Base-by-base conservation (phyloP, 371 early-diverging fungal genomes). In the Mucor saturninus region DNA sequence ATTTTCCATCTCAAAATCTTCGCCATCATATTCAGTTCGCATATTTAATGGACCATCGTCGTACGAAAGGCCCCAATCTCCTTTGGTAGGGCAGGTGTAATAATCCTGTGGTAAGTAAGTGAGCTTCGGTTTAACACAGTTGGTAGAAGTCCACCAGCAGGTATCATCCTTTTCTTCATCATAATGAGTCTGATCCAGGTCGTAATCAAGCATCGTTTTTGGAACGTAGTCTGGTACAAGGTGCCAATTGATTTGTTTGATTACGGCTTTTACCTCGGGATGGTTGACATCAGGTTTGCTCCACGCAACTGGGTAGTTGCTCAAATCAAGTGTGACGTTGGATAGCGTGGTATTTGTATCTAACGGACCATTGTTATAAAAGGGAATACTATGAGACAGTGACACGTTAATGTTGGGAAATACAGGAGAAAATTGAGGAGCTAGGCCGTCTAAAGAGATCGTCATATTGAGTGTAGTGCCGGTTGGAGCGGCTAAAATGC, bases 241-340 rank as follows among this genome's bases (percentile, higher is more conserved):
- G 26, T 48, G n/a, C 81, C 81, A 81, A 42, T 81, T 67, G 35
- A 81, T 76, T 3, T 74, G 58, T 30, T 68, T 64, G 35, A 73
- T 68, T 2, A 61, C 74, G 26, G 73, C 72, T 26, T 66, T 53
- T 10, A 81, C 68, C 62, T 77, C 78, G 28, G 78, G 54, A 43
- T 67, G 68, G 38, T 65, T 61, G 4, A 70, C 65, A 37, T 69
- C 56, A 30, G 81, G 75, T 2, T 56, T 38, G 31, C 48, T 48
- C 81, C 81, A 81, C 6, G 68, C 61, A 38, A 56, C 62, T 45
- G 81, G 81, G 35, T 81, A 81, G 2, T 51, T 51, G 3, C 4
- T 52, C 2, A 56, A 31, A 30, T 61, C 28, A n/a, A 55, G 38
- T 14, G 61, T 66, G 10, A 50, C 39, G 28, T 28, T 63, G 2